These are phyloP conservation scores for Starmerella vaccinii DNA, from an alignment of 805 yeast species.

Conservation along the genomic window DNA sequence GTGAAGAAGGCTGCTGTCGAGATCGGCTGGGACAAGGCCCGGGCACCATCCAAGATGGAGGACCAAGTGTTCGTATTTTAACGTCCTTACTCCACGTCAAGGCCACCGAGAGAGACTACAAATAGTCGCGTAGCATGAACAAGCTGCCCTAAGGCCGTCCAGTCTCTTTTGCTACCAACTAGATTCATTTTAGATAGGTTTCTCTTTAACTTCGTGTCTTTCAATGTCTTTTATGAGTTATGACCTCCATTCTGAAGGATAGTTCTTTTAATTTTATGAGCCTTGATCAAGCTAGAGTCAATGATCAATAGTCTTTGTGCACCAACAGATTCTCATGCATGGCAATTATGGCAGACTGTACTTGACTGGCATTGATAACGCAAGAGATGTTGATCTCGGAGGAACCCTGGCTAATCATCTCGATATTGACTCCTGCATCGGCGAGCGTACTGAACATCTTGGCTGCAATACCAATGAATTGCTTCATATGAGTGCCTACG, in stretches of 20 bases:
- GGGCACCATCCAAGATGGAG: conserved; percentile 78
- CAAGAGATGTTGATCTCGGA: conserved; percentile 95
- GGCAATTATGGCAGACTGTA: conserved; percentile 73
- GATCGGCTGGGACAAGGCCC: conserved; percentile 75
- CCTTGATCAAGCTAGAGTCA: too few species aligned
- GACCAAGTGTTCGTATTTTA: conserved; percentile 86
- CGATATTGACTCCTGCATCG: conserved; percentile 82
- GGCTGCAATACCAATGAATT: conserved; percentile 92
- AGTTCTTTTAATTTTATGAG: too few species aligned
- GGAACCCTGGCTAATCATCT: conserved; percentile 98
- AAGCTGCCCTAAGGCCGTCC: too few species aligned
- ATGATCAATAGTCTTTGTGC: too few species aligned
- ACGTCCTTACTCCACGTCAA: too few species aligned
- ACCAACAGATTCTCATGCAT: conserved; percentile 63
- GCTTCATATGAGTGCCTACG: conserved; percentile 96
- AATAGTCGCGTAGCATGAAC: too few species aligned
- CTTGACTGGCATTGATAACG: conserved; percentile 75
- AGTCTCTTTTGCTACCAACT: neutral
- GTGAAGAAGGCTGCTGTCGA: conserved; percentile 66
- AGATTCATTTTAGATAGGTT: too few species aligned
- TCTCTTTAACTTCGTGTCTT: neutral
- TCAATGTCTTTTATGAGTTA: too few species aligned
- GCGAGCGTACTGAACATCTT: conserved; percentile 92
- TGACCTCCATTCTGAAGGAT: too few species aligned
- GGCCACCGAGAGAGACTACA: too few species aligned